phyloP scores from a whole-genome alignment of 441 rosid species.

The Bocquillonia castaneifolia region DNA sequence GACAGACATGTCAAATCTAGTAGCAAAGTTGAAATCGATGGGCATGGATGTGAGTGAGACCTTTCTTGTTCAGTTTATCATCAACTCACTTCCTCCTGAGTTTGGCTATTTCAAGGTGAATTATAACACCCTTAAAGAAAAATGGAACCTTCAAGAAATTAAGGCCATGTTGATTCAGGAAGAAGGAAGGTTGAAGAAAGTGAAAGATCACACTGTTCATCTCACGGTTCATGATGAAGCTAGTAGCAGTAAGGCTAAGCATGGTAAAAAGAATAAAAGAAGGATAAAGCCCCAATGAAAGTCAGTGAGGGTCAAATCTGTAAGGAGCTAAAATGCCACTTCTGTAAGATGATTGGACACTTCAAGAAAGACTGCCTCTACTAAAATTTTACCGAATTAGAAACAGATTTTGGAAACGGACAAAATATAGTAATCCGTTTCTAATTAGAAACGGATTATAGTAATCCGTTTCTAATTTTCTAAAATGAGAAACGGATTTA shows the following conservation, averaged over 20 bases:
- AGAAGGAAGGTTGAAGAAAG: not conserved
- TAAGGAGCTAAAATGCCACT: too few relatives aligned
- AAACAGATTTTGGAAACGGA: too few relatives aligned
- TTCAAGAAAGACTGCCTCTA: too few relatives aligned
- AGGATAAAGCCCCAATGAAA: not conserved
- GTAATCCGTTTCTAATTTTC: too few relatives aligned
- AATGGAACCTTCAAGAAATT: constrained; percentile 17
- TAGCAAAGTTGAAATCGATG: too few relatives aligned
- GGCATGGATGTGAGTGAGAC: too few relatives aligned
- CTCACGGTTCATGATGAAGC: not conserved
- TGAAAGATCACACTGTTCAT: not conserved
- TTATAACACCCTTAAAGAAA: constrained; percentile 20
- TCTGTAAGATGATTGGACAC: too few relatives aligned
- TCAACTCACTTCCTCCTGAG: constrained; percentile 1
- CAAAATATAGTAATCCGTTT: too few relatives aligned
- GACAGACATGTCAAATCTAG: too few relatives aligned
- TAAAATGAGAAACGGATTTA: too few relatives aligned
- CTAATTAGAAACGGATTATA: too few relatives aligned
- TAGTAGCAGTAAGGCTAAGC: not conserved
- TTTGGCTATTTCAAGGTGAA: constrained; percentile 16
- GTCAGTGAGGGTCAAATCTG: not conserved
- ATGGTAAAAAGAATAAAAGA: not conserved
- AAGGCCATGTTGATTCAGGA: not conserved
- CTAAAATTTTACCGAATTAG: too few relatives aligned
- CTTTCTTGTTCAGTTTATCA: not conserved